A percentile compares a stretch with the other conserved stretches of the same genome.
Conservation (phyloP, 352 stramenopile genomes). For the Globisporangium takayamanum region DNA sequence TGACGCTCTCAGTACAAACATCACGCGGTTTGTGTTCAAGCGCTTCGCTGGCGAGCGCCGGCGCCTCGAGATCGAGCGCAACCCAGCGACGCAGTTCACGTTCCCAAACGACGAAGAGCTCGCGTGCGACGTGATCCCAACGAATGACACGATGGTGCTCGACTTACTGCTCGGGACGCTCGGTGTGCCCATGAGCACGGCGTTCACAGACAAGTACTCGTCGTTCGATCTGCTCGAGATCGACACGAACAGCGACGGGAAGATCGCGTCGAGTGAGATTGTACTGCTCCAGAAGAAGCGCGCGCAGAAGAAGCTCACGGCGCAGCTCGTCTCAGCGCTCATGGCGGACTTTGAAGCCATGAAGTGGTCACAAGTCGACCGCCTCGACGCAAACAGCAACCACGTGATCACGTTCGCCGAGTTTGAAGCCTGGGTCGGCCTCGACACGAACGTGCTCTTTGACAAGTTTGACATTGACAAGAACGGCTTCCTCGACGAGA, state of each 20-base stretch:
- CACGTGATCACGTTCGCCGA: constrained; percentile 58
- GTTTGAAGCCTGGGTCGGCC: constrained; percentile 62
- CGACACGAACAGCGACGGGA: constrained; percentile 55
- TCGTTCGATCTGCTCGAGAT: constrained; percentile 68
- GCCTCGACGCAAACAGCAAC: constrained; percentile 47
- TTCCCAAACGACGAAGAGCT: constrained; percentile 58
- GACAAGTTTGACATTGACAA: constrained; percentile 83
- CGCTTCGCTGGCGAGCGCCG: constrained; percentile 48
- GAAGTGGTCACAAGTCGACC: constrained; percentile 42
- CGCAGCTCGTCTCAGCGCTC: constrained; percentile 29
- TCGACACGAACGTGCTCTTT: constrained; percentile 75
- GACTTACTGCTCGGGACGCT: constrained; percentile 57
- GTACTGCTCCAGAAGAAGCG: constrained; percentile 22
- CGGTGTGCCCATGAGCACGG: constrained; percentile 49
- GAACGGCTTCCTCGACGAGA: constrained; percentile 77
- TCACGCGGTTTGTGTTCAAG: constrained; percentile 80
- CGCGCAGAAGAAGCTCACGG: constrained; percentile 32
- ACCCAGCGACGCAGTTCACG: constrained; percentile 27
- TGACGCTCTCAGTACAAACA: constrained; percentile 91
- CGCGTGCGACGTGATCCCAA: constrained; percentile 28
- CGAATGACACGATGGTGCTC: constrained; percentile 51
- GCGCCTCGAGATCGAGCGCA: constrained; percentile 34
- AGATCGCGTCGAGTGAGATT: constrained; percentile 65
- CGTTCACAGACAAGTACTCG: constrained; percentile 60
- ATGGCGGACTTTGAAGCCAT: constrained; percentile 51